Base-by-base conservation (phyloP, 768 basidiomycete genomes). In the Podaxis sp. region DNA sequence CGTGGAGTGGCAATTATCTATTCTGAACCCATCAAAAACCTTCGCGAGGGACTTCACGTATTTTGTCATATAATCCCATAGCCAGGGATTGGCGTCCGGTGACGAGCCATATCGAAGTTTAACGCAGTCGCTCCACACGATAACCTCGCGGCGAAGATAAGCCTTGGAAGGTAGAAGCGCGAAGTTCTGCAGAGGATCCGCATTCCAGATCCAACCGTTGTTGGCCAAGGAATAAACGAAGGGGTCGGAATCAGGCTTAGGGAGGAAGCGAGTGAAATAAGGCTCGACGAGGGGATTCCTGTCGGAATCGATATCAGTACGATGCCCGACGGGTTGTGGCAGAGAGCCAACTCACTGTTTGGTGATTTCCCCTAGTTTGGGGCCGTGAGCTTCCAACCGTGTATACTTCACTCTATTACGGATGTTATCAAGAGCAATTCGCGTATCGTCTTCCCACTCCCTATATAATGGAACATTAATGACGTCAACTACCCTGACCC, bases 181-280 rank as follows among this genome's bases (percentile, higher is more conserved):
- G 76, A 99, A 99, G 77, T 98, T 98, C 66, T 88, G 82, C 15
- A 99, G 83, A 0, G 97, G 96, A 71, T 99, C 89, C 2, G 96
- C 96, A 66, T 89, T 78, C 96, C 97, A 99, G 66, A 99, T 95
- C 97, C 97, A 99, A 2, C 97, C 97, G 71, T 99, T 99, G 75
- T 99, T 98, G 4, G 96, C 97, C 30, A 99, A 78, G 2, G 91
- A 89, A 70, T 95, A 91, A 13, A 83, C 78, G 33, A 78, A 70
- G n/a, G 80, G 82, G 57, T 84, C 81, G 13, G 78, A 73, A 38
- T 76, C 64, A 8, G 74, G 69, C 24, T 69, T 75, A 37, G 78
- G 82, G 41, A 66, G 78, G 12, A 98, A 74, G 26, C 95, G 89
- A 1, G 95, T 98, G 76, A 99, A 99, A 77, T 98, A 98, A 3